Conservation (phyloP, 306 rosid genomes). For the Styphnolobium japonicum region DNA sequence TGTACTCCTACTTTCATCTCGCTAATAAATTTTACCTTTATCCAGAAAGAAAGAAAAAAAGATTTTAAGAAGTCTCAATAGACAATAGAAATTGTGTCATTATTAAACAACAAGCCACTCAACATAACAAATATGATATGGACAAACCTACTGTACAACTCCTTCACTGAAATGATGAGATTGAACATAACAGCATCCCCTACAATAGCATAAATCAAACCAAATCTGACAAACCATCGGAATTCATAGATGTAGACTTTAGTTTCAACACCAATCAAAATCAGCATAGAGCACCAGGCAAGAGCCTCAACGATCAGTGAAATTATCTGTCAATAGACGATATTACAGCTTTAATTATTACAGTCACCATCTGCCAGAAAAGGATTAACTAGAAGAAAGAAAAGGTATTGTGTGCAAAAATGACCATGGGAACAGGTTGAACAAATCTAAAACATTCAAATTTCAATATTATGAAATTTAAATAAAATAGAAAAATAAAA, state of each 20-base stretch:
- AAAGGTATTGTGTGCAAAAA: not conserved
- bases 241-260: slow-evolving; percentile 70
- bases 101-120: slow-evolving; percentile 17
- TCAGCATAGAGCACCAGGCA: slow-evolving; percentile 83
- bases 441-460: not conserved
- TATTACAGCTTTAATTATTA: slow-evolving; percentile 28
- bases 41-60: not conserved
- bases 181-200: slow-evolving; percentile 83
- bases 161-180: slow-evolving; percentile 63
- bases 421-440: slow-evolving; percentile 4
- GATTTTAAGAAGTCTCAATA: not conserved
- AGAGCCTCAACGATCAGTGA: slow-evolving; percentile 61
- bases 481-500: not conserved
- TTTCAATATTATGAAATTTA: slow-evolving; percentile 7
- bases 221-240: slow-evolving; percentile 91
- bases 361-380: not conserved
- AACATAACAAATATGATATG: slow-evolving; percentile 11
- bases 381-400: slow-evolving; percentile 21
- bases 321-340: slow-evolving; percentile 51
- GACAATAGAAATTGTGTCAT: not conserved
- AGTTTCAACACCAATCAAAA: slow-evolving; percentile 71
- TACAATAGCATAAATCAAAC: slow-evolving; percentile 64
- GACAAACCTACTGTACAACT: slow-evolving; percentile 69
- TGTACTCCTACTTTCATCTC: not conserved
- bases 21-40: not conserved